phyloP scores from a whole-genome alignment of 2,329 filamentous ascomycete species.

The Sphaceloma murrayae region DNA sequence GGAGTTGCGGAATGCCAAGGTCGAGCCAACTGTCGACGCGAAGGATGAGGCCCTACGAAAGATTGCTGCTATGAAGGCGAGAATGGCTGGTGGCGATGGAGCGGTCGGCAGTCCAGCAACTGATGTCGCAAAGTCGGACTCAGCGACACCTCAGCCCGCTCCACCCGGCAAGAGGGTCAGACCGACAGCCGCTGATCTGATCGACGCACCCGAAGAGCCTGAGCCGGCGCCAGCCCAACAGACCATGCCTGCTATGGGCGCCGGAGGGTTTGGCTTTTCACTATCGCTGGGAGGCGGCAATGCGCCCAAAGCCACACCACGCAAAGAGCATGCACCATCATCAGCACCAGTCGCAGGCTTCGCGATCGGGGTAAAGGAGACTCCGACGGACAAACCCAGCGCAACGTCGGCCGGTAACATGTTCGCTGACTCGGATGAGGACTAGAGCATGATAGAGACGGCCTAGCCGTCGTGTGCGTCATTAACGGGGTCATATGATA shows the following conservation, averaged over 20 bases:
- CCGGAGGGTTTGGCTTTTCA: conserved; percentile 20
- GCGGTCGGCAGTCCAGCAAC: conserved; percentile 32
- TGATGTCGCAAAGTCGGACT: conserved; percentile 33
- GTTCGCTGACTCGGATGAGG: conserved; percentile 69
- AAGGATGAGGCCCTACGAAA: conserved; percentile 24
- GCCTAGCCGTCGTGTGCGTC: too few species aligned
- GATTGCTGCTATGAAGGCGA: conserved; percentile 19
- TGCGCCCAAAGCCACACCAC: background rate
- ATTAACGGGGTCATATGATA: conserved; percentile 38
- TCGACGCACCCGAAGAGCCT: conserved; percentile 20
- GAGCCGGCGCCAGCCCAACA: conserved; percentile 20
- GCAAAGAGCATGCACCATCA: background rate
- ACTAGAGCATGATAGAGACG: too few species aligned
- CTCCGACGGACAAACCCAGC: conserved; percentile 23
- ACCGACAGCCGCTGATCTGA: conserved; percentile 21
- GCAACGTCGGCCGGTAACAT: conserved; percentile 61
- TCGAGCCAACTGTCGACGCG: conserved; percentile 17
- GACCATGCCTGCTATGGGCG: conserved; percentile 20
- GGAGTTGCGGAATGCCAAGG: background rate
- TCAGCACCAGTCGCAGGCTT: conserved; percentile 23
- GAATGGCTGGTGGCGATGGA: conserved; percentile 27
- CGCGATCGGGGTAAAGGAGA: conserved; percentile 19
- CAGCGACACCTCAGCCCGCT: conserved; percentile 22
- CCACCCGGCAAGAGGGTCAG: conserved; percentile 30
- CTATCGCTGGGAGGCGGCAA: conserved; percentile 14